Conservation (phyloP, 352 stramenopile species). For the Pythium insidiosum region DNA sequence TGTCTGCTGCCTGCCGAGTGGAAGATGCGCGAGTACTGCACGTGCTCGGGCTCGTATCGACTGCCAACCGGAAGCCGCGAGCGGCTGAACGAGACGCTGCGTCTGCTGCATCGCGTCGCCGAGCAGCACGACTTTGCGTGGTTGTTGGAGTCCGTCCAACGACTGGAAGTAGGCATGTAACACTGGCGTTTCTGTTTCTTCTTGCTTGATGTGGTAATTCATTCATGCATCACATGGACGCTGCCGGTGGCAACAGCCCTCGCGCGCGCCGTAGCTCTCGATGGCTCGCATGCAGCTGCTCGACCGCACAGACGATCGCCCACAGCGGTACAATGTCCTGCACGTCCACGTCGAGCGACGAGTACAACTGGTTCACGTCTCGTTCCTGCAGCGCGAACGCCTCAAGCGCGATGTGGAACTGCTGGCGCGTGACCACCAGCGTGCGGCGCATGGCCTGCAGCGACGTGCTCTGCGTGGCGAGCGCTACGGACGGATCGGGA, state of each 20-base stretch:
- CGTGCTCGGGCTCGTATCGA: slow-evolving; percentile 65
- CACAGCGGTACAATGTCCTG: slow-evolving; percentile 40
- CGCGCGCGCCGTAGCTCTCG: slow-evolving; percentile 31
- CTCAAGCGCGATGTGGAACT: slow-evolving; percentile 53
- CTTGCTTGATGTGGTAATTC: too few relatives aligned
- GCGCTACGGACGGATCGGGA: slow-evolving; percentile 7
- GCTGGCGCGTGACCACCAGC: slow-evolving; percentile 41
- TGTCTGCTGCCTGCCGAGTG: slow-evolving; percentile 65
- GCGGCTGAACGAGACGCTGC: slow-evolving; percentile 47
- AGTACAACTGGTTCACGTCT: slow-evolving; percentile 61
- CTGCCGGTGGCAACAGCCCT: too few relatives aligned
- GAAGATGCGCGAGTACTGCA: slow-evolving; percentile 74
- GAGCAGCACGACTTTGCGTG: slow-evolving; percentile 62
- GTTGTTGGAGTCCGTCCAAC: slow-evolving; percentile 61
- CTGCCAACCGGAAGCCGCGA: slow-evolving; percentile 23
- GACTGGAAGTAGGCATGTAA: slow-evolving; percentile 33
- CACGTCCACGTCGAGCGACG: slow-evolving; percentile 41
- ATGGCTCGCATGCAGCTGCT: slow-evolving; percentile 37
- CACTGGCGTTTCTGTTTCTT: too few relatives aligned
- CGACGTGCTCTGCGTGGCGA: slow-evolving; percentile 17
- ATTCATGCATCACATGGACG: too few relatives aligned
- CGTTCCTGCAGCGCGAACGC: slow-evolving; percentile 28
- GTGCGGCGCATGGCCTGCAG: slow-evolving; percentile 17
- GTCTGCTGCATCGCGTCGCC: slow-evolving; percentile 51
- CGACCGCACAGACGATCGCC: slow-evolving; percentile 31